Evolutionary conservation across 345 rosid species (phyloP).

Genomic region (Punica granatum): DNA sequence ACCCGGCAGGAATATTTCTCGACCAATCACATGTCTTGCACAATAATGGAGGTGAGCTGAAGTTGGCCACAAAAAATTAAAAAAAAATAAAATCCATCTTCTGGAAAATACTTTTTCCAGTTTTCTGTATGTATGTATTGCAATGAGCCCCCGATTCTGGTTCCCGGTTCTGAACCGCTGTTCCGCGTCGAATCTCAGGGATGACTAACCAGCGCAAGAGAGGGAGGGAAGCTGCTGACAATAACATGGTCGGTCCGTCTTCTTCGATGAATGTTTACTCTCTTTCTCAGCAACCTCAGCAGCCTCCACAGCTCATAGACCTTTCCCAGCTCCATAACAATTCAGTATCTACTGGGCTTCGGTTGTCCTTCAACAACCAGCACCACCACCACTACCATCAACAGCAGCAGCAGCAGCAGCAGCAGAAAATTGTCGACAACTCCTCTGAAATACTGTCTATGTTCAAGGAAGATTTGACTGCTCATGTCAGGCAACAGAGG

Average conservation of each 20-base stretch:
- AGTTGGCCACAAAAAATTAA: too few species aligned
- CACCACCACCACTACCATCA: constrained; percentile 14
- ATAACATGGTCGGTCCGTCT: constrained; percentile 29
- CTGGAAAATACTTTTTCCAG: too few species aligned
- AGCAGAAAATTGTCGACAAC: constrained; percentile 18
- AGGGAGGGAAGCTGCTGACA: constrained; percentile 36
- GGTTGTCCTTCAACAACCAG: constrained; percentile 51
- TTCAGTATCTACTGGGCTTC: constrained; percentile 78
- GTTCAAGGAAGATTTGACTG: constrained; percentile 41
- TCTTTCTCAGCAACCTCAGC: constrained; percentile 32
- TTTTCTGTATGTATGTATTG: neutral
- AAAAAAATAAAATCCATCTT: too few species aligned
- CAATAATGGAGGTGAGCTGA: constrained; percentile 31
- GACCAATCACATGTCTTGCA: constrained; percentile 48
- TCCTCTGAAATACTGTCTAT: constrained; percentile 28
- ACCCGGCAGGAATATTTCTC: constrained; percentile 31
- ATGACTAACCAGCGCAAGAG: constrained; percentile 34
- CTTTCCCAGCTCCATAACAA: constrained; percentile 44
- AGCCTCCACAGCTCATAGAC: constrained; percentile 45
- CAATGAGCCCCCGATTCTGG: neutral
- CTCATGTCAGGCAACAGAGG: constrained; percentile 56
- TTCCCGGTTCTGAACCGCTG: neutral
- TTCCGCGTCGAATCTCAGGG: neutral
- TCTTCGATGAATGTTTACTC: constrained; percentile 14
- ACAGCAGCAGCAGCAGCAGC: constrained; percentile 4